Base-by-base conservation (phyloP, 345 rosid species). In the Brassica cretica region DNA sequence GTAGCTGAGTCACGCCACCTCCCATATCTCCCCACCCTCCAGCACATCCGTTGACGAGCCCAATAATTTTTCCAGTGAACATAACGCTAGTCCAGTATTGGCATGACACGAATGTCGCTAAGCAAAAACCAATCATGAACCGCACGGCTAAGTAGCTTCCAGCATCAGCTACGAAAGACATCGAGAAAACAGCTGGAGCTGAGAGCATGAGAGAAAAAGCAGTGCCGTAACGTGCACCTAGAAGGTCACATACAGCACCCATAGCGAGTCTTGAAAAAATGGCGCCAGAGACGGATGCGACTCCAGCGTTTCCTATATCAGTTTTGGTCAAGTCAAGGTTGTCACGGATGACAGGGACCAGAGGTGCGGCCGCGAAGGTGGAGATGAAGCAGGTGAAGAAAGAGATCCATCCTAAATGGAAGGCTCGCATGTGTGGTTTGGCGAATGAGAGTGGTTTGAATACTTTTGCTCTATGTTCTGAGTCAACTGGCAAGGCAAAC, bases 11-110 rank as follows among this genome's bases (percentile, higher is more conserved):
- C 24, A 88, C 92, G 0, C 95, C 97, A 0, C 98, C 97, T 0
- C 98, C 98, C 97, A 91, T 90, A 46, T 90, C 90, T 2, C 98
- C 98, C 98, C 98, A 93, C 0, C 95, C 97, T 3, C 92, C 95
- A 0, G 98, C 96, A 0, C 93, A 88, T 24, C 98, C 97, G 6
- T 93, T 93, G 7, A 86, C 98, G 2, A 88, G 86, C 5, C 98
- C 97, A 0, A 91, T 89, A 39, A 93, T 91, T 82, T 87, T 88
- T 55, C 93, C 85, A 59, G 84, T 91, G 77, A 91, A 93, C 98
- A 93, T 91, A 5, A 90, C 89, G 64, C 92, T 90, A 72, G 90
- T 93, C 98, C 98, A 93, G 56, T 90, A 93, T 66, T 90, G 95
- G 76, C 95, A 91, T 0, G 98, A 93, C 62, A 93, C 97, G 24